Evolutionary conservation across 2,329 filamentous ascomycete species (phyloP).

Genomic region (Fusarium nygamai): DNA sequence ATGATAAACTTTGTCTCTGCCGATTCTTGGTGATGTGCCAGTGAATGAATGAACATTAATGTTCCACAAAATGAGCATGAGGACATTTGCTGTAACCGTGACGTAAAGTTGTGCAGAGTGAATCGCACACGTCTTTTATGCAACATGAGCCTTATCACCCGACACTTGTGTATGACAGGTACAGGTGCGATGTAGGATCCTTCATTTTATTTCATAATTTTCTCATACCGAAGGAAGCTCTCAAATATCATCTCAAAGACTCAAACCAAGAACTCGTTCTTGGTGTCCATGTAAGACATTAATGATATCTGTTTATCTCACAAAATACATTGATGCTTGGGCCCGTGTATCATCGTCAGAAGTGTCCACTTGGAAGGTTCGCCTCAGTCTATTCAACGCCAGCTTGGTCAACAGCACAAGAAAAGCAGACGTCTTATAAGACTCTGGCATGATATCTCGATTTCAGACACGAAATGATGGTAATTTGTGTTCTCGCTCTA

Average conservation of each 20-base stretch:
- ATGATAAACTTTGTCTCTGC: not conserved
- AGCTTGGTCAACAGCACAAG: not conserved
- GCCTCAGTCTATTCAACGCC: not conserved
- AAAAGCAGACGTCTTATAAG: not conserved
- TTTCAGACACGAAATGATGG: not conserved
- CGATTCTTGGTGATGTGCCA: not conserved
- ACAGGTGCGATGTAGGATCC: not conserved
- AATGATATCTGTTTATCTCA: not conserved
- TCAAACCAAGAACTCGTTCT: no score
- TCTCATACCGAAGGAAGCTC: not conserved
- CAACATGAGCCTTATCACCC: not conserved
- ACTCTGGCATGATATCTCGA: no score
- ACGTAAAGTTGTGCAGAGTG: not conserved
- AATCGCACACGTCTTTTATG: not conserved
- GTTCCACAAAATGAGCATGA: not conserved
- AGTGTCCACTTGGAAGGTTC: not conserved
- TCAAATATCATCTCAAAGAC: not conserved
- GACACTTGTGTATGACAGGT: not conserved
- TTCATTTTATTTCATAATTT: not conserved
- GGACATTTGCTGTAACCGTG: not conserved
- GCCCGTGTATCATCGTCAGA: not conserved
- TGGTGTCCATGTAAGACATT: not conserved
- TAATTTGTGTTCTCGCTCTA: not conserved
- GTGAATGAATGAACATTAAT: not conserved
- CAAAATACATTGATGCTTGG: not conserved